A percentile compares a stretch with the other conserved stretches of the same genome.
Conservation (phyloP, 1,284 basidiomycete genomes). For the Moniliella sp. region DNA sequence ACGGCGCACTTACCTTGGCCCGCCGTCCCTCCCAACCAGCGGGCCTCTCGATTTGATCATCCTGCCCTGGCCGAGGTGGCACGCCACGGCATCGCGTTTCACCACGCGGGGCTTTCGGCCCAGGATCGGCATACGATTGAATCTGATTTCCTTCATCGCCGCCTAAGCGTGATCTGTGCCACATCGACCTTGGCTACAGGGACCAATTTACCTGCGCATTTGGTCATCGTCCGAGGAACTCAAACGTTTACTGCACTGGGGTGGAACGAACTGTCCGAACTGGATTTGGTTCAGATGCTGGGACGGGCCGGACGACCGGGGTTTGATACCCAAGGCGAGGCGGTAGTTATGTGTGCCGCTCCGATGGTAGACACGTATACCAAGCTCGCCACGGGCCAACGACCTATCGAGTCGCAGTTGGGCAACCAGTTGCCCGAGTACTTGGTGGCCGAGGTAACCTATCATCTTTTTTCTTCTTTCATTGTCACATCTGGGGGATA, state of each 20-base stretch:
- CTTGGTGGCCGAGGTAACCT: slow-evolving; percentile 12
- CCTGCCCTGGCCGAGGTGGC: slow-evolving; percentile 8
- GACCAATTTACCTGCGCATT: background rate
- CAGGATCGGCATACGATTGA: slow-evolving; percentile 53
- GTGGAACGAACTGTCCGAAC: slow-evolving; percentile 15
- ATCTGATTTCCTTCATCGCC: slow-evolving; percentile 46
- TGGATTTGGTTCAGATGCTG: slow-evolving; percentile 42
- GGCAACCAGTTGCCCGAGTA: slow-evolving; percentile 13
- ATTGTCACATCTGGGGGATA: background rate
- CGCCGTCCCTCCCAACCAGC: slow-evolving; percentile 4
- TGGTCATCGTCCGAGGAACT: slow-evolving; percentile 19
- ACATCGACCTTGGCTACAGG: background rate
- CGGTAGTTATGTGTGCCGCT: slow-evolving; percentile 22
- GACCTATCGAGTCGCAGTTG: slow-evolving; percentile 13
- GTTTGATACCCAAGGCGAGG: slow-evolving; percentile 44
- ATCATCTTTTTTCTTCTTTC: no score
- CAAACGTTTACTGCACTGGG: slow-evolving; percentile 10
- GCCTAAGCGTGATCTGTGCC: slow-evolving; percentile 43
- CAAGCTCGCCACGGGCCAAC: slow-evolving; percentile 10
- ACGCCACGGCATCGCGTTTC: slow-evolving; percentile 50
- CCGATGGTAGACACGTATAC: slow-evolving; percentile 8
- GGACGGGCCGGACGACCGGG: slow-evolving; percentile 64
- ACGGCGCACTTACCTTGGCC: slow-evolving; percentile 47
- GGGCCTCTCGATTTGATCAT: slow-evolving; percentile 11
- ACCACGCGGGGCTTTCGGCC: slow-evolving; percentile 60